These are phyloP conservation scores for Aspergillus nanangensis DNA, from an alignment of 495 filamentous ascomycete genomes.

Conservation along the genomic window DNA sequence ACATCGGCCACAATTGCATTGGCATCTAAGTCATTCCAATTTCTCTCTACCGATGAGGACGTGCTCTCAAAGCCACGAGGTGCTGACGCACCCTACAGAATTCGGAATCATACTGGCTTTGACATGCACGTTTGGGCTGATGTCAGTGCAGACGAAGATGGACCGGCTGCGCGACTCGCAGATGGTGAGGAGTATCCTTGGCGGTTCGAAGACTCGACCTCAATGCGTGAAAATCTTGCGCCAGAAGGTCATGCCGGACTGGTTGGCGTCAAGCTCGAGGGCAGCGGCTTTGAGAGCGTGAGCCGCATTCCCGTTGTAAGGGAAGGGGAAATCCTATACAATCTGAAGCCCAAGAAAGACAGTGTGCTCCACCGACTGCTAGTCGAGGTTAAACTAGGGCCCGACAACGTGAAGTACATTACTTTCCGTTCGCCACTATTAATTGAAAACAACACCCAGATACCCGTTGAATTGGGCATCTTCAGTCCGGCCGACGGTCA, in stretches of 20 bases:
- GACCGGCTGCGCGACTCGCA: constrained; percentile 69
- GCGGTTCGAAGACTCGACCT: constrained; percentile 93
- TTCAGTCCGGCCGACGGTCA: constrained; percentile 85
- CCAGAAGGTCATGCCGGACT: constrained; percentile 74
- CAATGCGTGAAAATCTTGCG: constrained; percentile 85
- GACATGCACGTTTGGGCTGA: constrained; percentile 79
- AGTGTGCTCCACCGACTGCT: constrained; percentile 80
- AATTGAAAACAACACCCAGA: constrained; percentile 96
- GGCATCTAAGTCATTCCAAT: constrained; percentile 86
- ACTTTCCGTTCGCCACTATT: constrained; percentile 93
- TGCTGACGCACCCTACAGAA: constrained; percentile 84
- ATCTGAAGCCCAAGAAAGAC: constrained; percentile 77
- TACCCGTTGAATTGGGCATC: constrained; percentile 91
- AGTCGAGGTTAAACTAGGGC: constrained; percentile 84
- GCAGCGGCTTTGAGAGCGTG: constrained; percentile 87
- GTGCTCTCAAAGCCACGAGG: constrained; percentile 91
- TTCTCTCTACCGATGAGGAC: constrained; percentile 85
- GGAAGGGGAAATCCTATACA: constrained; percentile 91
- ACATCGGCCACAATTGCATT: constrained; percentile 93
- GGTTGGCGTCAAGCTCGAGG: constrained; percentile 80
- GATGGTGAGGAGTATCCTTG: constrained; percentile 92
- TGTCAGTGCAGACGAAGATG: constrained; percentile 55
- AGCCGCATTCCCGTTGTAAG: constrained; percentile 83
- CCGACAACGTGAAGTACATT: constrained; percentile 96
- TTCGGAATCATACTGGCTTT: constrained; percentile 94